These are phyloP conservation scores for Solanum corneliomulleri DNA, from an alignment of 257 asterid species.

Conservation along the genomic window DNA sequence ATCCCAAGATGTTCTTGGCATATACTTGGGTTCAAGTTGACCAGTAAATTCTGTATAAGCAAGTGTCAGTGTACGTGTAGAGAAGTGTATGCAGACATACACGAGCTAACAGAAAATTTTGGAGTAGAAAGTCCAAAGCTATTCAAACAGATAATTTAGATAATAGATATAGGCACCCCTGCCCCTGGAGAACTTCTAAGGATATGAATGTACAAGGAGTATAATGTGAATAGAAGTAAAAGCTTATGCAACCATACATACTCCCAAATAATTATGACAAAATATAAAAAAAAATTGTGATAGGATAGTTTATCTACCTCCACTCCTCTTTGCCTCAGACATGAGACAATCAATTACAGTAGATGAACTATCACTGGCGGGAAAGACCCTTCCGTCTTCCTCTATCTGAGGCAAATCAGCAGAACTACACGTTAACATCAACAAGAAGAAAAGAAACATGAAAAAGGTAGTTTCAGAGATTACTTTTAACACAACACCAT, in stretches of 20 bases:
- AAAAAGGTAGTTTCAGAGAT: not conserved
- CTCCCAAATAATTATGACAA: not conserved
- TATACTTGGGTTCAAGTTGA: not conserved
- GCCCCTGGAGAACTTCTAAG: not conserved
- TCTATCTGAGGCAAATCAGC: slow-evolving; percentile 46
- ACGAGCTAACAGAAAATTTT: not conserved
- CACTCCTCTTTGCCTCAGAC: slow-evolving; percentile 73
- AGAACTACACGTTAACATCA: not conserved
- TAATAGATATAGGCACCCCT: not conserved
- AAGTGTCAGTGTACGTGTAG: not conserved
- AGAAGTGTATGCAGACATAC: not conserved
- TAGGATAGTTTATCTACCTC: slow-evolving; percentile 39
- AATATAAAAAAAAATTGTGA: not conserved
- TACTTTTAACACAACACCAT: slow-evolving; percentile 78
- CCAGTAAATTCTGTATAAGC: not conserved
- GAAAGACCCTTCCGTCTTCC: slow-evolving; percentile 88
- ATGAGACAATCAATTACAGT: slow-evolving; percentile 72
- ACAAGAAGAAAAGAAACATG: not conserved
- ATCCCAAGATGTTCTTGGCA: not conserved
- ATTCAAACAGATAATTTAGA: not conserved
- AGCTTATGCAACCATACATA: not conserved
- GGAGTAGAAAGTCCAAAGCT: not conserved
- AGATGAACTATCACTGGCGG: slow-evolving; percentile 74
- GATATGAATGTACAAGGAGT: not conserved
- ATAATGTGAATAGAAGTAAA: not conserved